These are phyloP conservation scores for Helminthosporium solani DNA, from an alignment of 2,329 filamentous ascomycete species.

Conservation along the genomic window DNA sequence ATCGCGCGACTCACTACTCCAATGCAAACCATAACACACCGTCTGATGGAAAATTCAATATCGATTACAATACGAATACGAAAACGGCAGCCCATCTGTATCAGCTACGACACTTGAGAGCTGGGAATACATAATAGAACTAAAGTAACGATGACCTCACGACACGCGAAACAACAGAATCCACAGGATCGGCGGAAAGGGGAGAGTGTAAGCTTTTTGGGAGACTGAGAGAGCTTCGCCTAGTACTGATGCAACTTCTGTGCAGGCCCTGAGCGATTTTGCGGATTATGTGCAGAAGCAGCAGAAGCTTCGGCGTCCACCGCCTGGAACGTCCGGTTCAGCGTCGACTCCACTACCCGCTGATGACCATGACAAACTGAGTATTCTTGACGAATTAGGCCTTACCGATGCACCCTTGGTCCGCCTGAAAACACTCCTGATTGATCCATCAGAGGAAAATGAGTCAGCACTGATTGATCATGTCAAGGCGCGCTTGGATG, in stretches of 20 bases:
- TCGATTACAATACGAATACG: conserved; percentile 22
- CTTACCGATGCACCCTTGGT: conserved; percentile 67
- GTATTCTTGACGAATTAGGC: conserved; percentile 78
- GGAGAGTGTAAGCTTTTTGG: conserved; percentile 65
- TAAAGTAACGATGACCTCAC: conserved; percentile 32
- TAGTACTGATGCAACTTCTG: conserved; percentile 1
- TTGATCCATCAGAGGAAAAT: conserved; percentile 59
- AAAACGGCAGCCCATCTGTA: conserved; percentile 22
- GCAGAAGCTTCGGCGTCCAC: conserved; percentile 65
- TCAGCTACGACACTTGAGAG: not conserved
- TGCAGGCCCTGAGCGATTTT: conserved; percentile 84
- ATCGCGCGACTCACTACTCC: not conserved
- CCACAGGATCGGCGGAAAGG: conserved; percentile 81
- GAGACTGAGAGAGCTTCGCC: not conserved
- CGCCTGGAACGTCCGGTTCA: conserved; percentile 9
- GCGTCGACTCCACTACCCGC: conserved; percentile 30
- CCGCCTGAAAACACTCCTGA: conserved; percentile 73
- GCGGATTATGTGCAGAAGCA: conserved; percentile 97
- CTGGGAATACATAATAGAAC: not conserved
- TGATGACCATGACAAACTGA: conserved; percentile 83
- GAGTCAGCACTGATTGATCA: conserved; percentile 64
- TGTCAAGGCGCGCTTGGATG: conserved; percentile 68
- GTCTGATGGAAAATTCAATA: conserved; percentile 37
- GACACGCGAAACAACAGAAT: conserved; percentile 53
- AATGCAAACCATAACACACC: conserved; percentile 12